Percentiles rank a stretch among this genome's conserved stretches.
These are phyloP conservation scores for Fagopyrum esculentum DNA, from an alignment of 148 eudicot genomes.

Conservation along the genomic window DNA sequence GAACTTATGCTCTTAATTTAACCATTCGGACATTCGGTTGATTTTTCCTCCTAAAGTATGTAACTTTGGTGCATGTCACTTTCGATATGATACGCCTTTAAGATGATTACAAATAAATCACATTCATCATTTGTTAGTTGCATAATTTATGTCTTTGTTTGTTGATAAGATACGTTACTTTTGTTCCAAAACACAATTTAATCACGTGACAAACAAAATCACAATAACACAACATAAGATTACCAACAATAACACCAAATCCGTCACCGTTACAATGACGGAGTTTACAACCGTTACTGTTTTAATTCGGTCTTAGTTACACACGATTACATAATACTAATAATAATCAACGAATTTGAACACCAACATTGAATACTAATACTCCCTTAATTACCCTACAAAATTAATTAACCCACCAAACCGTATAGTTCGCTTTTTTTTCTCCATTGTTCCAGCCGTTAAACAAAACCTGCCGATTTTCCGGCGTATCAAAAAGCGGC, in stretches of 20 bases:
- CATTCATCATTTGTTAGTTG: conserved; percentile 4
- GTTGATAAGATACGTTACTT: not conserved
- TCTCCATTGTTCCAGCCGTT: not conserved
- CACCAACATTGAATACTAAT: not conserved
- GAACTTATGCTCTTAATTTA: not conserved
- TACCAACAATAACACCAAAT: not conserved
- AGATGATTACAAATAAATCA: conserved; percentile 8
- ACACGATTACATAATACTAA: conserved; percentile 2
- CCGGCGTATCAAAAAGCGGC: conserved; percentile 5
- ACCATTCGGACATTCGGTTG: not conserved
- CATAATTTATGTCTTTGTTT: not conserved
- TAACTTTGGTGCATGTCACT: not conserved
- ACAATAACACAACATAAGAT: not conserved
- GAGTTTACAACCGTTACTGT: conserved; percentile 5
- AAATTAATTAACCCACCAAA: conserved; percentile 10
- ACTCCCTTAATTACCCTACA: conserved; percentile 3
- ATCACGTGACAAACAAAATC: conserved; percentile 6
- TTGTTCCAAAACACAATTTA: not conserved
- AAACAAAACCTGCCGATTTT: not conserved
- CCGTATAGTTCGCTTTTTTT: not conserved
- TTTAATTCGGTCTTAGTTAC: not conserved
- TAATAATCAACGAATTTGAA: conserved; percentile 9
- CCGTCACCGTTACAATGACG: conserved; percentile 9
- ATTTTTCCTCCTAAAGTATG: not conserved
- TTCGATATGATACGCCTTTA: not conserved